These are phyloP conservation scores for Aphanoascus verrucosus DNA, from an alignment of 2,329 filamentous ascomycete genomes.

Conservation along the genomic window DNA sequence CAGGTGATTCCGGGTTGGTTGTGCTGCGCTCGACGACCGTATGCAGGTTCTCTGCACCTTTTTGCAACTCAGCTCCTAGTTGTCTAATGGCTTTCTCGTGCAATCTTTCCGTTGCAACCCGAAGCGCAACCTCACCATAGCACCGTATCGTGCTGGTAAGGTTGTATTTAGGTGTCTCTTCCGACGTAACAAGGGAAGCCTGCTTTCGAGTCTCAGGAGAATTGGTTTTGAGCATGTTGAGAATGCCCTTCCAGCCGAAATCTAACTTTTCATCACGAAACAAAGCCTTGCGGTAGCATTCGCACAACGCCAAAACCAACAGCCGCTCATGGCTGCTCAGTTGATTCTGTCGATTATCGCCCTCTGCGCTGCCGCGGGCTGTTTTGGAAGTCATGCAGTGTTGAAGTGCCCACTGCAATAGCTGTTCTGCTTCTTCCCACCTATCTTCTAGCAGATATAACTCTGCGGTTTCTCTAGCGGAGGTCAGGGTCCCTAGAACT, in stretches of 20 bases:
- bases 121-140: slow-evolving; percentile 4
- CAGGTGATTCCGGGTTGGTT: not conserved
- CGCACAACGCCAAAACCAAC: slow-evolving; percentile 7
- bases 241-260: slow-evolving; percentile 8
- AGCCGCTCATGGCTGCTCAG: slow-evolving; percentile 1
- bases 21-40: too few relatives aligned
- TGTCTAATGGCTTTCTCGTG: too few relatives aligned
- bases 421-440: slow-evolving; percentile 9
- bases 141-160: slow-evolving; percentile 5
- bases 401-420: slow-evolving; percentile 9
- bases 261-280: not conserved
- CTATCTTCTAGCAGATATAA: not conserved
- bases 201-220: not conserved
- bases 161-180: not conserved
- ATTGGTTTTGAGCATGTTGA: not conserved
- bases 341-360: not conserved
- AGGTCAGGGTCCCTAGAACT: not conserved
- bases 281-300: slow-evolving; percentile 11
- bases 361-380: not conserved
- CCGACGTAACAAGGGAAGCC: not conserved
- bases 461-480: slow-evolving; percentile 7
- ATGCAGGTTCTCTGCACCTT: too few relatives aligned
- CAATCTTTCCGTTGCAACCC: not conserved
- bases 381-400: not conserved
- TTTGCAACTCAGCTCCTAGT: too few relatives aligned